Conservation (phyloP, 208 protist species). For the Herpetomonas samuelpessoai region DNA sequence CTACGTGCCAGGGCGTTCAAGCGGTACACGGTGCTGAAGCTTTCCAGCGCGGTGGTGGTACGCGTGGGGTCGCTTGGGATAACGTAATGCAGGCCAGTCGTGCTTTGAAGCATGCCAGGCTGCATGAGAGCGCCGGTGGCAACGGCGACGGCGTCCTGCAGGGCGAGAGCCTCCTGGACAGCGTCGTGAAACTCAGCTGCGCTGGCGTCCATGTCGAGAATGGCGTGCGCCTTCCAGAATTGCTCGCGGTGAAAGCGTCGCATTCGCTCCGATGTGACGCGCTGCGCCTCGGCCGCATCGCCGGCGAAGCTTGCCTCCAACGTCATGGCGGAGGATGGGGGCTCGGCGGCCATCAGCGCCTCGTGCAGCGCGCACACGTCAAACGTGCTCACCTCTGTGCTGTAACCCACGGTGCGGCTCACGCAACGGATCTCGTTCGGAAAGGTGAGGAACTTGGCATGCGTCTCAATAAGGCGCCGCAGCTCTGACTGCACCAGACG, state of each 20-base stretch:
- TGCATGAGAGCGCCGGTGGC: slow-evolving; percentile 82
- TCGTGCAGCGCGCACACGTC: slow-evolving; percentile 77
- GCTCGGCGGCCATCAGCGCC: slow-evolving; percentile 42
- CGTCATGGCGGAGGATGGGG: slow-evolving; percentile 27
- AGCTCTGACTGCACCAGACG: slow-evolving; percentile 62
- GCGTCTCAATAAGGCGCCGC: slow-evolving; percentile 32
- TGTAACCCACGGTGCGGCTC: slow-evolving; percentile 63
- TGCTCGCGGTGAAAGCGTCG: slow-evolving; percentile 60
- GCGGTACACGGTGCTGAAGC: slow-evolving; percentile 62
- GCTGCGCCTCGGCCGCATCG: slow-evolving; percentile 17
- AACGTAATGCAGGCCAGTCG: slow-evolving; percentile 71
- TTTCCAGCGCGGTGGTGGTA: slow-evolving; percentile 64
- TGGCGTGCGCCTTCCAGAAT: slow-evolving; percentile 70
- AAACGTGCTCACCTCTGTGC: slow-evolving; percentile 77
- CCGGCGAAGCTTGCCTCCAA: slow-evolving; percentile 1
- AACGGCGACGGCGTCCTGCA: slow-evolving; percentile 61
- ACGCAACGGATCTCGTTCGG: slow-evolving; percentile 59
- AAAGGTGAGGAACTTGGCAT: slow-evolving; percentile 25
- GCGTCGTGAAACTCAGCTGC: slow-evolving; percentile 51
- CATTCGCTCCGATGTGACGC: slow-evolving; percentile 21
- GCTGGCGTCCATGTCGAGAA: slow-evolving; percentile 82
- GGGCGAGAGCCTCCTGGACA: slow-evolving; percentile 49
- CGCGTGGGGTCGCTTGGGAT: slow-evolving; percentile 62
- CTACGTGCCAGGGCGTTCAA: slow-evolving; percentile 54
- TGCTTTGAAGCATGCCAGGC: slow-evolving; percentile 81